These are phyloP conservation scores for Sporisorium sorghi DNA, from an alignment of 1,284 basidiomycete species.

Conservation along the genomic window DNA sequence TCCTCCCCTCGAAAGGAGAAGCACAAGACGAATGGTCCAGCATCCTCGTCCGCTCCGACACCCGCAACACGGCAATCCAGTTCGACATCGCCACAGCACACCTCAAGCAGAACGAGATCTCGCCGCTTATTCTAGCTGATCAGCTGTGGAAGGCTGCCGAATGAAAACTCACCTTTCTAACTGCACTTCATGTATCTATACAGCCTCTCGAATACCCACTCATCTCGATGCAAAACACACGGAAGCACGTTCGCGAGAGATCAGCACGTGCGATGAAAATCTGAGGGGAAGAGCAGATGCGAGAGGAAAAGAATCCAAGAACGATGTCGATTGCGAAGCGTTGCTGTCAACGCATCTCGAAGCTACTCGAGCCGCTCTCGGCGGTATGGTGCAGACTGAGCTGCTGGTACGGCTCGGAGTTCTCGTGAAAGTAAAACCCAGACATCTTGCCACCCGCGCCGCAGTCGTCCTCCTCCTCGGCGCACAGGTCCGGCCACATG, in stretches of 20 bases:
- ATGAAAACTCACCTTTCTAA: constrained; percentile 7
- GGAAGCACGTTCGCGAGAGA: too few relatives aligned
- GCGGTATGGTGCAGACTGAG: constrained; percentile 71
- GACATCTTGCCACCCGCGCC: constrained; percentile 74
- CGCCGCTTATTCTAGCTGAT: constrained; percentile 46
- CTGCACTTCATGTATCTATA: not conserved
- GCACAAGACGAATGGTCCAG: constrained; percentile 38
- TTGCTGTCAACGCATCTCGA: constrained; percentile 72
- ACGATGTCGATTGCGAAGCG: too few relatives aligned
- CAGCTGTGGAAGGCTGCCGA: constrained; percentile 59
- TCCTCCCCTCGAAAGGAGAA: constrained; percentile 43
- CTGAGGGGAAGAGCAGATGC: not conserved
- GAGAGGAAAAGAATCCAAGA: too few relatives aligned
- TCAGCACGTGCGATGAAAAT: too few relatives aligned
- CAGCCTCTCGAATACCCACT: not conserved
- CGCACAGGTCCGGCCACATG: constrained; percentile 15
- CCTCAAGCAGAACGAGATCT: constrained; percentile 35
- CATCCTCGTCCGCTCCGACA: constrained; percentile 53
- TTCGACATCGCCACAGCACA: constrained; percentile 47
- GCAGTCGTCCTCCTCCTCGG: constrained; percentile 33
- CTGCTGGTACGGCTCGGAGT: constrained; percentile 80
- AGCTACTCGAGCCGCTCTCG: constrained; percentile 61
- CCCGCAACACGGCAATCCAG: constrained; percentile 54
- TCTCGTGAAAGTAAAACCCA: constrained; percentile 93
- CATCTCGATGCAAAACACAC: not conserved